A percentile compares a stretch with the other conserved stretches of the same genome.
Evolutionary conservation across 192 early-diverging fungal genomes (phyloP).

Genomic region (Backusella liffmaniae): DNA sequence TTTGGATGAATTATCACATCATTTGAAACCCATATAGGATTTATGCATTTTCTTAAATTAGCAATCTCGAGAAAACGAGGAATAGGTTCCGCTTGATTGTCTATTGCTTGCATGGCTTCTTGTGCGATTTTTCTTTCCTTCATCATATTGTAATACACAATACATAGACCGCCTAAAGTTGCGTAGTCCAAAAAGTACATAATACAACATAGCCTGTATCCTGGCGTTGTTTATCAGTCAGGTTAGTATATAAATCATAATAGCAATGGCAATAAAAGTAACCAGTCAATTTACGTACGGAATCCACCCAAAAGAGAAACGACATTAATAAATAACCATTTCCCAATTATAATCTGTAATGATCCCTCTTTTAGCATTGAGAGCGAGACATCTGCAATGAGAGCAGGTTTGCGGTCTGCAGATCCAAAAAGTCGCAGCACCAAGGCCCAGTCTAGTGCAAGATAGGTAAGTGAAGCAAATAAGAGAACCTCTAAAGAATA

Average conservation of each 20-base stretch:
- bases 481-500: neutral
- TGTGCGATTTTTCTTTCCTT: neutral
- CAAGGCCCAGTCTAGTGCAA: neutral
- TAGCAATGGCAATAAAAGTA: neutral
- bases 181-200: neutral
- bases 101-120: neutral
- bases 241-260: neutral
- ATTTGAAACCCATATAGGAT: conserved; percentile 2
- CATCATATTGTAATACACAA: neutral
- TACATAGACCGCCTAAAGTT: neutral
- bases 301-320: neutral
- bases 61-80: neutral
- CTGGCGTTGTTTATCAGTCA: neutral
- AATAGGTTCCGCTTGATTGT: neutral
- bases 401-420: neutral
- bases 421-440: neutral
- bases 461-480: neutral
- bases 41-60: neutral
- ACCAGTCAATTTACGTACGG: neutral
- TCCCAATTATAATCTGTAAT: neutral
- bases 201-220: neutral
- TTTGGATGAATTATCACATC: conserved; percentile 16
- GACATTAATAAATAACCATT: neutral
- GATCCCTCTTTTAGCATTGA: neutral
- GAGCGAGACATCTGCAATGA: neutral